Percentiles rank a stretch among this genome's conserved stretches.
Evolutionary conservation across 2,329 filamentous ascomycete species (phyloP).

Genomic region (Endoconidiophora polonica): DNA sequence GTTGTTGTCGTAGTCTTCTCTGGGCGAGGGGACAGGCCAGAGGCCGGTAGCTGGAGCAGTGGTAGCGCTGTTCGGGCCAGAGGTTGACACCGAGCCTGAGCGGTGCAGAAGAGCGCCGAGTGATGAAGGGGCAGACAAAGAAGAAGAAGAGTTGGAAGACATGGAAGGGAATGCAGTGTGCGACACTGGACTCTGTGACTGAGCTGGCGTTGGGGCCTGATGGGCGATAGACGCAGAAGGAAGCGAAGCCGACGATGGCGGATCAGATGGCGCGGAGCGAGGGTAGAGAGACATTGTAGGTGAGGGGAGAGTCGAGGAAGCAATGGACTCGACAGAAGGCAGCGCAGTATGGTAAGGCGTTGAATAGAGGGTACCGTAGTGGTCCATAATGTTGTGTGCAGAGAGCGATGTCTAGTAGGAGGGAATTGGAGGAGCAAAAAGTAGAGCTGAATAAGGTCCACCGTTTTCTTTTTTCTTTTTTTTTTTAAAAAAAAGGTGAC

Average conservation of each 20-base stretch:
- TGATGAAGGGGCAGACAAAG: background rate
- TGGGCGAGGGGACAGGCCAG: conserved; percentile 22
- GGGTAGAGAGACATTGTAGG: conserved; percentile 9
- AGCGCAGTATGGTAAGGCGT: conserved; percentile 8
- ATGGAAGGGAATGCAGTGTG: conserved; percentile 6
- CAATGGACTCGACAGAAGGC: conserved; percentile 8
- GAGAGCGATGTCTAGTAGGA: background rate
- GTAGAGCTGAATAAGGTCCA: too few species aligned
- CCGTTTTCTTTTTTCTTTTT: too few species aligned
- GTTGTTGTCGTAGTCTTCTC: conserved; percentile 24
- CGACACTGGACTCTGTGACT: conserved; percentile 5
- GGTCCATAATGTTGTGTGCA: background rate
- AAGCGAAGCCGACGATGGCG: background rate
- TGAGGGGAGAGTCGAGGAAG: conserved; percentile 6
- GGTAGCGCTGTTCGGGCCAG: conserved; percentile 10
- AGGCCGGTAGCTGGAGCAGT: conserved; percentile 14
- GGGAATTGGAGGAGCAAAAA: background rate
- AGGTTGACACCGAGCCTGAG: conserved; percentile 15
- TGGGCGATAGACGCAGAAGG: background rate
- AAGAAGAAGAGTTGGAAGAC: background rate
- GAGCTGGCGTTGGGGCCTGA: conserved; percentile 1
- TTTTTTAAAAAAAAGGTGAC: too few species aligned
- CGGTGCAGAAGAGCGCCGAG: conserved; percentile 11
- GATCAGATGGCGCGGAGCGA: background rate
- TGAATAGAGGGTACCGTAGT: conserved; percentile 4